Evolutionary conservation across 768 basidiomycete genomes (phyloP).

Genomic region (Phlebiopsis gigantea): DNA sequence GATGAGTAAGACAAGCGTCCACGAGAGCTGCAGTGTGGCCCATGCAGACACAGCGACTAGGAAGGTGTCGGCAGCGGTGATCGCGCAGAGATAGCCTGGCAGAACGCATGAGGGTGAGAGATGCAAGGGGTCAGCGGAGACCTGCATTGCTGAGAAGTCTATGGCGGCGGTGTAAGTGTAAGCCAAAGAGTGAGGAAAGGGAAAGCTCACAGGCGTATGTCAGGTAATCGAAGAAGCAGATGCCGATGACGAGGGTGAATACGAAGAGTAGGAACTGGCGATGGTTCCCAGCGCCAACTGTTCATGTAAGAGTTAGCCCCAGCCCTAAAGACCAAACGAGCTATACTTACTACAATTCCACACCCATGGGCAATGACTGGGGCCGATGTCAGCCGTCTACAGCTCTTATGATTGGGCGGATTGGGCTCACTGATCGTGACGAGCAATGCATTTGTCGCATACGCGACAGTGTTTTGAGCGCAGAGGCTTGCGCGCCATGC

Average conservation of each 20-base stretch:
- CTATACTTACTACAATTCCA: conserved; percentile 87
- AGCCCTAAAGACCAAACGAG: neutral
- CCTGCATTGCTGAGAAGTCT: conserved; percentile 52
- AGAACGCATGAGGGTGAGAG: conserved; percentile 64
- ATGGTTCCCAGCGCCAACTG: conserved; percentile 91
- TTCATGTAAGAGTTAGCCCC: neutral
- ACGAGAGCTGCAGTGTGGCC: conserved; percentile 91
- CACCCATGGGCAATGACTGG: conserved; percentile 96
- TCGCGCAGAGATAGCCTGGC: conserved; percentile 61
- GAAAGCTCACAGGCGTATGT: conserved; percentile 67
- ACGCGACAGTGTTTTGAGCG: conserved; percentile 93
- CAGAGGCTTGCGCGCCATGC: conserved; percentile 91
- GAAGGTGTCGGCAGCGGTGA: conserved; percentile 75
- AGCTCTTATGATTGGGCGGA: neutral
- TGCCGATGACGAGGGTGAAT: conserved; percentile 74
- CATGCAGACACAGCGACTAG: conserved; percentile 76
- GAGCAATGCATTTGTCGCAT: conserved; percentile 84
- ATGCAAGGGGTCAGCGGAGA: conserved; percentile 30
- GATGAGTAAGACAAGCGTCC: conserved; percentile 84
- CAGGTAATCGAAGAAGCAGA: conserved; percentile 78
- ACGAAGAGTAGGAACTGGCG: conserved; percentile 96
- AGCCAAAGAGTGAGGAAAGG: neutral
- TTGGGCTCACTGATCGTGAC: conserved; percentile 83
- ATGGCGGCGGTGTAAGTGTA: neutral
- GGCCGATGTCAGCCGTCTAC: neutral